Percentiles rank a stretch among this genome's conserved stretches.
These are phyloP conservation scores for Nepenthes alata DNA, from an alignment of 179 eudicot genomes.

Conservation along the genomic window DNA sequence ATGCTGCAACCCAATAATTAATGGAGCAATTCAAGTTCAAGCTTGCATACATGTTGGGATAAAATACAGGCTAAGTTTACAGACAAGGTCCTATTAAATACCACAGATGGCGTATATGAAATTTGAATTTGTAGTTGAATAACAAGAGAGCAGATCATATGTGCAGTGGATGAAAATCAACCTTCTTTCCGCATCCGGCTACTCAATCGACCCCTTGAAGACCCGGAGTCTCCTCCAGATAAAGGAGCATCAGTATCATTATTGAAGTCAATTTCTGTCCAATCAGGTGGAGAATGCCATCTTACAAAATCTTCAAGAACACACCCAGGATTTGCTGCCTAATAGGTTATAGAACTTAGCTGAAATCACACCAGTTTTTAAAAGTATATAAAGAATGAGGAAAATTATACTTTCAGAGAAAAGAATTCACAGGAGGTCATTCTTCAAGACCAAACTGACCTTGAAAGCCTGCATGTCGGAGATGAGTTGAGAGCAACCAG, in stretches of 20 bases:
- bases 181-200: slow-evolving; percentile 88
- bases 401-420: not conserved
- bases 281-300: slow-evolving; percentile 99
- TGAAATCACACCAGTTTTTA: not conserved
- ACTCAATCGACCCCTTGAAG: slow-evolving; percentile 80
- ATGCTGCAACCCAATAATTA: no score
- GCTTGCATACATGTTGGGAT: no score
- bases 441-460: slow-evolving; percentile 29
- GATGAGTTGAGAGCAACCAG: slow-evolving; percentile 95
- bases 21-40: no score
- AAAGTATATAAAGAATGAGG: not conserved
- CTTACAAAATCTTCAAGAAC: slow-evolving; percentile 91
- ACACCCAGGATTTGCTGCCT: slow-evolving; percentile 99
- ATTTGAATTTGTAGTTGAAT: no score
- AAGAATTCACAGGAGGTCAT: slow-evolving; percentile 1
- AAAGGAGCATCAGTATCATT: slow-evolving; percentile 26
- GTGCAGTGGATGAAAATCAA: slow-evolving; percentile 11
- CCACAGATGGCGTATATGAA: no score
- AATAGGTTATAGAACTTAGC: slow-evolving; percentile 8
- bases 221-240: slow-evolving; percentile 29
- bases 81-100: no score
- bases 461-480: slow-evolving; percentile 98
- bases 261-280: slow-evolving; percentile 46
- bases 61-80: no score
- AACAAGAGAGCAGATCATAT: not conserved